phyloP scores from a whole-genome alignment of 2,329 filamentous ascomycete genomes.

The Fusarium verticillioides region DNA sequence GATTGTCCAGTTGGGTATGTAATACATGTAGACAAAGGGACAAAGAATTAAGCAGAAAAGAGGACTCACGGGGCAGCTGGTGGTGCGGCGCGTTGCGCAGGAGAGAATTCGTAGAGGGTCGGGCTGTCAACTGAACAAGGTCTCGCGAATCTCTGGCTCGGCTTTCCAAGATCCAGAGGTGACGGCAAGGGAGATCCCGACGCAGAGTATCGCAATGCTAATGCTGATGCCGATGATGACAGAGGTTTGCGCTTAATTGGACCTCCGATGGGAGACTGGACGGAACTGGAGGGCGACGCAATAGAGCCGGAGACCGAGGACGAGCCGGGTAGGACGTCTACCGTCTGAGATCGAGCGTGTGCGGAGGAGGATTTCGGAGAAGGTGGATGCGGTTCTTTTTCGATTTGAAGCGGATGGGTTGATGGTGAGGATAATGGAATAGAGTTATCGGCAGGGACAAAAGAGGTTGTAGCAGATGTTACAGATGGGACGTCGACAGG shows the following conservation, averaged over 20 bases:
- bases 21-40: conserved; percentile 19
- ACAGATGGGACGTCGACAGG: conserved; percentile 27
- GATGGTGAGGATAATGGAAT: conserved; percentile 35
- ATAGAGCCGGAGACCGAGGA: conserved; percentile 32
- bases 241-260: conserved; percentile 71
- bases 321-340: conserved; percentile 37
- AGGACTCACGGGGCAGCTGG: conserved; percentile 45
- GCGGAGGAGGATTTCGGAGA: conserved; percentile 29
- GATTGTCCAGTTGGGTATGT: not conserved
- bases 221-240: conserved; percentile 57
- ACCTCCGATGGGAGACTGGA: conserved; percentile 37
- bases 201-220: conserved; percentile 43
- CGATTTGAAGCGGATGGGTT: conserved; percentile 27
- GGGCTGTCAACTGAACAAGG: conserved; percentile 69
- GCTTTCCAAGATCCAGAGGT: conserved; percentile 56
- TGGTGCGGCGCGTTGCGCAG: conserved; percentile 33
- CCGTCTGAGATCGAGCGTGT: conserved; percentile 43
- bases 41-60: not conserved
- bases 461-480: conserved; percentile 28
- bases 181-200: conserved; percentile 45
- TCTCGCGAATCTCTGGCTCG: conserved; percentile 65
- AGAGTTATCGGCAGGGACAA: conserved; percentile 34
- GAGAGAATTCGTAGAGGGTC: conserved; percentile 69
- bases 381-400: conserved; percentile 16
- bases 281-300: conserved; percentile 19